Base-by-base conservation (phyloP, 2,329 filamentous ascomycete species). In the Aspergillus phoenicis region DNA sequence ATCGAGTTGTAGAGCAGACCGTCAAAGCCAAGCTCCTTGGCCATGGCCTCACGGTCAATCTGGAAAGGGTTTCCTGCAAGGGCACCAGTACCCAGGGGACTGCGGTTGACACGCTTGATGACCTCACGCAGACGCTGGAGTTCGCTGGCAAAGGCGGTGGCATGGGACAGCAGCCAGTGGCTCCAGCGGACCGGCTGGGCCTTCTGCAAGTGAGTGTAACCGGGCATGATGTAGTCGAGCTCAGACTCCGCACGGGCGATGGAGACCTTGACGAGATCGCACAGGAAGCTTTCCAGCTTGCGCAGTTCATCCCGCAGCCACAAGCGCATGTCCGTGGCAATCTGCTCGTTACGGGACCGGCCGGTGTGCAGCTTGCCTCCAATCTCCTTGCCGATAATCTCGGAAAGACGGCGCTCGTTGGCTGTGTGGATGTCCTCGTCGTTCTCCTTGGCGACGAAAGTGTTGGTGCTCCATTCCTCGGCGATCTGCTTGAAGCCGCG, bases 301-400 rank as follows among this genome's bases (percentile, higher is more conserved):
- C 83, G 84, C 60, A 97, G 81, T 79, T 90, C 84, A 65, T 93
- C 88, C 47, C 91, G 85, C 64, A 96, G 79, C 92, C 92, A 97
- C 75, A 97, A 82, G 63, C 92, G 88, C 90, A 97, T 94, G 71
- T 96, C 92, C 22, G 89, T 93, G 52, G 89, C 92, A 59, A 96
- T 87, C 79, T 97, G 93, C 78, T 97, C 93, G 72, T 97, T 97
- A 68, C 93, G 86, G 75, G 89, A 93, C 56, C 93, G 89, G 47
- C 89, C 89, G 2, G 93, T 97, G 78, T 97, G 93, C 60, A 97
- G 85, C 81, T 97, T 97, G 24, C 93, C 92, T 0, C 89, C 91
- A 60, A 90, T 87, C 26, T 93, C 86, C 76, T 90, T 93, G 70
- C 93, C 91, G 64, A 97, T 93, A 64, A 97, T 84, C 81, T 97